Base-by-base conservation (phyloP, 192 early-diverging fungal species). In the Allomyces macrogynus region DNA sequence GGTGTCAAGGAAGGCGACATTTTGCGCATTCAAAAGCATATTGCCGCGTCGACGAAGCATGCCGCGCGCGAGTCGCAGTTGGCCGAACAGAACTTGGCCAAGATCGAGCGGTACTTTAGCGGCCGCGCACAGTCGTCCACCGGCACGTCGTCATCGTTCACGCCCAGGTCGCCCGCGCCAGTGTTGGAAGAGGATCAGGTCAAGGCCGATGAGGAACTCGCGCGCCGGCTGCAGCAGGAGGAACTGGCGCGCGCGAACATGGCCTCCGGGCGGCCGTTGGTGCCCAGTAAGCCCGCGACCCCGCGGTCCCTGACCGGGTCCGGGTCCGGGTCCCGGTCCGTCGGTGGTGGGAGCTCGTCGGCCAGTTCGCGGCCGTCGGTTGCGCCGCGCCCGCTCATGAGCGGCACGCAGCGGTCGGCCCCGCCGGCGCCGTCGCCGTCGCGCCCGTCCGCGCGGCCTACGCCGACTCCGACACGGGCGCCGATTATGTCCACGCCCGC, bases 1-100 rank as follows among this genome's bases (percentile, higher is more conserved):
- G 89, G 89, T 10, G 81, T 95, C 23, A 86, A 87, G 67, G 89
- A 91, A 57, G 85, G 81, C 0, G 89, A 98, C 73, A 86, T 94
- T 26, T 77, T 87, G 64, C 77, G 86, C 23, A 81, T 98, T 43
- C 74, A 84, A 44, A 87, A 86, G 60, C 73, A 77, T 61, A 71
- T 79, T 66, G 82, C 70, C 54, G 73, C 77, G 16, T 57, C 12
- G 16, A 4, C 12, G 49, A 1, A 14, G 16, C 49, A n/a, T 16
- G 16, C 16, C 16, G 49, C 12, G 49, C 49, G 49, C 49, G 49
- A 57, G 20, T 57, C 49, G 49, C 16, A 57, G 0, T 16, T 57
- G 0, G 49, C 12, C 16, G 16, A 57, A 16, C 49, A 57, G 49
- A 57, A 57, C 49, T n/a, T 57, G 49, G 49, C 49, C 16, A 14